Evolutionary conservation across 140 eudicot genomes (phyloP), one percentile per base, ranked within the genome.

Genomic region (Anethum foeniculum): DNA sequence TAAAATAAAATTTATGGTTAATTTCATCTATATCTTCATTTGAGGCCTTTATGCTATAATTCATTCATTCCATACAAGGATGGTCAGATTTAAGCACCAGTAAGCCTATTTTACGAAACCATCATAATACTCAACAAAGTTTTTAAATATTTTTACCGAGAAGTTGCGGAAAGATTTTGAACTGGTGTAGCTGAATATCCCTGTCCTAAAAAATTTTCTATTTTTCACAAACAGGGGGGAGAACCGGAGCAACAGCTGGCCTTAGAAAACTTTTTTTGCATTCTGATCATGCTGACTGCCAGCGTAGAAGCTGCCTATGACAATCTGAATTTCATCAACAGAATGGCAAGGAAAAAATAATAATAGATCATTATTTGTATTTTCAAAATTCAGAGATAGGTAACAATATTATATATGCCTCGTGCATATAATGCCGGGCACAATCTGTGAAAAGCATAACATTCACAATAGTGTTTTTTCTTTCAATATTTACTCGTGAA

Each of bases 211-310:
- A 85, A 28, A 36, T 85, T 95, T n/a, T 87, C 91, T 30, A 77
- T 49, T 60, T 86, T 88, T 46, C 38, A 71, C 83, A 16, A 49
- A 49, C 56, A 49, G 56, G 56, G 15, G 19, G 23, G 15, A 71
- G 16, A 86, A 87, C 54, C 23, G 88, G 86, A 3, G 85, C 51
- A n/a, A 88, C 77, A 13, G 90, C 77, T 41, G 85, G 83, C 27
- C 76, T 82, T n/a, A 88, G 76, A 6, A 78, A 75, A 27, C 88
- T 46, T 88, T 90, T 88, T 88, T 91, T 30, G 91, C 71, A 80
- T 88, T 91, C 69, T 87, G 91, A 82, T 91, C 97, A 18, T 82
- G 92, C 80, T 91, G 96, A 85, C 85, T 93, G 25, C 93, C 88
- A 0, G 91, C 86, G 43, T 88, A 2, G 79, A 93, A 93, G 75